Percentiles rank a stretch among this genome's conserved stretches.
Conservation (phyloP, 129 eudicot species). For the Escallonia herrerae region DNA sequence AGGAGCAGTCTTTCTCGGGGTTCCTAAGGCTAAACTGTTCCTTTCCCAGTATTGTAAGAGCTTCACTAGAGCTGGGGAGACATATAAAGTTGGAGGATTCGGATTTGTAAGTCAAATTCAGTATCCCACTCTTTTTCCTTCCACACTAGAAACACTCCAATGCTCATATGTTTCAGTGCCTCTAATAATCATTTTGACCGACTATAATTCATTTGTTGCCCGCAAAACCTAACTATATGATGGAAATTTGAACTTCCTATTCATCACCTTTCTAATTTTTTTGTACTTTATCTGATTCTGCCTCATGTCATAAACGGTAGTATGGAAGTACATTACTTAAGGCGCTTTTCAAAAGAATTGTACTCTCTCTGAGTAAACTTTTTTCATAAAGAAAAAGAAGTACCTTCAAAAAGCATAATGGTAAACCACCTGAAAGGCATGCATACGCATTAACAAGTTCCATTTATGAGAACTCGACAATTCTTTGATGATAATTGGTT, state of each 20-base stretch:
- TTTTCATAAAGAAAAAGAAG: no score
- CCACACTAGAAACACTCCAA: background rate
- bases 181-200: no score
- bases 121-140: background rate
- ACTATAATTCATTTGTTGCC: no score
- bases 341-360: no score
- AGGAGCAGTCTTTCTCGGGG: constrained; percentile 44
- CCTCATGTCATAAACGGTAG: background rate
- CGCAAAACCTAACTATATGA: no score
- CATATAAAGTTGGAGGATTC: constrained; percentile 52
- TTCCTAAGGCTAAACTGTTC: constrained; percentile 44
- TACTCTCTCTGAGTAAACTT: background rate
- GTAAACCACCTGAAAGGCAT: no score
- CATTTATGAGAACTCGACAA: background rate
- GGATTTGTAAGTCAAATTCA: constrained; percentile 41
- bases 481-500: background rate
- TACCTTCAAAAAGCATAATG: background rate
- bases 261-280: no score
- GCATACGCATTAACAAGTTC: background rate
- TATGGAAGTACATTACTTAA: no score
- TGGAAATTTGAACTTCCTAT: no score
- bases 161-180: background rate
- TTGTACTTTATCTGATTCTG: background rate
- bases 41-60: constrained; percentile 50
- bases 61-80: constrained; percentile 35